Evolutionary conservation across 106 monocot genomes (phyloP), one percentile per base, ranked within the genome.

Genomic region (Dendrobium nobile): DNA sequence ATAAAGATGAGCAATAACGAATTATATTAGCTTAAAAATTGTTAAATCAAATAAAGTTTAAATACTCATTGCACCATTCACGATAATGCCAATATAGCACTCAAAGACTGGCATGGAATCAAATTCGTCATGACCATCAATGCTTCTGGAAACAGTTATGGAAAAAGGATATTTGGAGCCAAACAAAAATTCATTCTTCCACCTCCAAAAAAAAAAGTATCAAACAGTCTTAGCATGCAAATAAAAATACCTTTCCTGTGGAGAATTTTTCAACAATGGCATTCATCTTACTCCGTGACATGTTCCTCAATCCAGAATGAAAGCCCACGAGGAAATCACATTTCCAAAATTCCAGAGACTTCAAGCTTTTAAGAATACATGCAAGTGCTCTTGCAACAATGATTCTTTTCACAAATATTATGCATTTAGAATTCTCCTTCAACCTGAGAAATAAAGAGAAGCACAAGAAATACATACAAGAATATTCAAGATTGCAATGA

Each of bases 401-500:
- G 20, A 89, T 91, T 86, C 97, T 87, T 86, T 92, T 94, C 79
- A 94, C 97, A 91, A 98, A 98, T 67, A 98, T 77, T 64, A 98
- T 94, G 44, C 97, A 98, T 79, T 89, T 98, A 43, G 73, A 80
- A 61, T 85, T 84, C 79, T 85, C 85, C 37, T 82, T 77, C 20
- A 82, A 48, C 87, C 92, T 97, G 84, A 70, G 24, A 47, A 79
- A 80, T 17, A 51, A 54, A 73, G 56, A 77, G 41, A 41, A 41
- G 15, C 28, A 67, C 27, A 78, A 43, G 67, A 70, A 19, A 65
- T 16, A 67, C 9, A 33, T 54, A 77, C 20, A 4, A 86, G 48
- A 76, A 76, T 13, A 75, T 44, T 43, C 6, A 75, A 20, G 4
- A n/a, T 31, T 75, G 13, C 51, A 51, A 51, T 2, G 15, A 51